Evolutionary conservation across 805 yeast genomes (phyloP), one percentile per base, ranked within the genome.

Genomic region (Yarrowia alimentaria): DNA sequence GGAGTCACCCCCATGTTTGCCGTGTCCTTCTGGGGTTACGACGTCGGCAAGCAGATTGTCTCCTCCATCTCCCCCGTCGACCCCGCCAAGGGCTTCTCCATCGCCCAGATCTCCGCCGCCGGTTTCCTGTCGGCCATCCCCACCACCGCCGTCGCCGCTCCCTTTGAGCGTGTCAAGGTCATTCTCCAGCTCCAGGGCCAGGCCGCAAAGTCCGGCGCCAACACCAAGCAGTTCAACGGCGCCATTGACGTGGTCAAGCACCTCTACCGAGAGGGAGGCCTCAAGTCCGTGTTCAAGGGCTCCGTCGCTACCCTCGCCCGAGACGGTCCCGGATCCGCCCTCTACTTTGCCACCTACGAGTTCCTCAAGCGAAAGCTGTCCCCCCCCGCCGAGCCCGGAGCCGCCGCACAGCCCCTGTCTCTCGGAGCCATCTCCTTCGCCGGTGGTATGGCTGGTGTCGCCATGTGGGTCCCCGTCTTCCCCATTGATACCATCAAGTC

Each of bases 1-100:
- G 99, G 99, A 18, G 97, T 91, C 17, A 93, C 98, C 0, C 99
- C 99, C 21, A 93, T 91, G 86, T 93, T 93, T 72, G 98, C 98
- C 2, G 93, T 93, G 18, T 85, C 95, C 1, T 91, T 91, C 71
- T 91, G 99, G 98, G 98, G 98, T 62, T 91, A 93, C 67, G 97
- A 89, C 63, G 73, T 87, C 49, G 98, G 98, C 56, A 89, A 88
- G 69, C 79, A 79, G 56, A 53, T 91, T 3, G 94, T 90, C 3
- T 59, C 77, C 1, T 57, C 66, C 3, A 67, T 61, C 11, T 34
- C 54, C 3, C 74, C 74, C 6, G 55, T 52, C 10, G 20, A 38
- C 16, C 33, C 50, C n/a, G 24, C 31, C n/a, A 64, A 68, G 1
- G 64, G 68, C 17, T 75, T 91, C 57, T 65, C 85, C 9, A 79